Evolutionary conservation across 2,329 filamentous ascomycete species (phyloP).

Genomic region (Zarea fungicola): DNA sequence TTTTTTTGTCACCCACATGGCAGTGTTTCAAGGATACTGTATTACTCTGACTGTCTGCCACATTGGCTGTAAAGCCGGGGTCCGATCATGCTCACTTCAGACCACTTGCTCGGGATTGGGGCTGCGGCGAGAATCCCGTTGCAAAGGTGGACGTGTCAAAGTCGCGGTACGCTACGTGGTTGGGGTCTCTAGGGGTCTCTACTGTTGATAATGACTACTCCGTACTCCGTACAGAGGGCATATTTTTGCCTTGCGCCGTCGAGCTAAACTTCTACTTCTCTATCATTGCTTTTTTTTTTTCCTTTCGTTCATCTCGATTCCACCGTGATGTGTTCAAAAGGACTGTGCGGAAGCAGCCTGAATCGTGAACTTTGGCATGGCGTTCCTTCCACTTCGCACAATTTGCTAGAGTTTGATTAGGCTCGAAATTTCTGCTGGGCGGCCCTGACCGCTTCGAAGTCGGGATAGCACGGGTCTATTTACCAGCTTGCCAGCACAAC

Average conservation of each 20-base stretch:
- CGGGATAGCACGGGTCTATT: not conserved
- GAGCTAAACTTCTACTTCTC: no score
- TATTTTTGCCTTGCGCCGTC: no score
- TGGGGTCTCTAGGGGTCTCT: no score
- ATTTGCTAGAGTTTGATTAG: not conserved
- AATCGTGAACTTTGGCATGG: not conserved
- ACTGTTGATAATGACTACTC: no score
- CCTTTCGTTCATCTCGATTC: no score
- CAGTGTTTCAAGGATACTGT: not conserved
- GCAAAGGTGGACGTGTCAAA: no score
- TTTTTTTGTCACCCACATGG: not conserved
- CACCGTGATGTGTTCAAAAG: no score
- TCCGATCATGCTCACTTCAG: not conserved
- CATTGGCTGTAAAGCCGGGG: not conserved
- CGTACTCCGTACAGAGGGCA: no score
- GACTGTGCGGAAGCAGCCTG: not conserved
- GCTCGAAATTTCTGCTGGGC: not conserved
- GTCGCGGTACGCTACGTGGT: no score
- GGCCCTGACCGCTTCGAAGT: conserved; percentile 5
- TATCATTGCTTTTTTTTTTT: no score
- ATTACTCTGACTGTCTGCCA: not conserved
- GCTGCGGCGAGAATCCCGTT: conserved; percentile 5
- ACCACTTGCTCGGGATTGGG: conserved; percentile 1
- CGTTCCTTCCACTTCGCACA: not conserved
- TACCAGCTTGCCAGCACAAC: not conserved